Evolutionary conservation across 2,329 filamentous ascomycete genomes (phyloP).

Genomic region (Colletotrichum chrysophilum): DNA sequence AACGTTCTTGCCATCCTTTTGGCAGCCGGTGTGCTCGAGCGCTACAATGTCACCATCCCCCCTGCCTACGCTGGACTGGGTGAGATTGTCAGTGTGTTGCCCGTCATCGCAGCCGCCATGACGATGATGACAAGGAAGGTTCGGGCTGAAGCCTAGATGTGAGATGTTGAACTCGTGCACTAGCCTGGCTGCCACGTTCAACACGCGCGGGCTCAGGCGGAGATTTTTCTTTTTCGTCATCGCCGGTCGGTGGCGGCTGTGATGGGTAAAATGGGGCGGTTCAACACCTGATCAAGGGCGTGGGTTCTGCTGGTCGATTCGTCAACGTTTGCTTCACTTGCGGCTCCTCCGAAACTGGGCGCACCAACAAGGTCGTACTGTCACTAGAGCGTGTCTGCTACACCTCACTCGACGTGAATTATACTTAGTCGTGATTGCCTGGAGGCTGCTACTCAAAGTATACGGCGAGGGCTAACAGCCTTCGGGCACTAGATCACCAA

Average conservation of each 20-base stretch:
- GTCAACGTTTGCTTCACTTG: background rate
- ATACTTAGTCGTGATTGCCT: background rate
- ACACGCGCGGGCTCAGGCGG: background rate
- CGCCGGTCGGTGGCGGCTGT: background rate
- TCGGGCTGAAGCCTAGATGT: background rate
- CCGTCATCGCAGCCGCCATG: conserved; percentile 53
- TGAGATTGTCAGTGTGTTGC: conserved; percentile 69
- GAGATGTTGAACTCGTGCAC: background rate
- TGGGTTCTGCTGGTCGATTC: background rate
- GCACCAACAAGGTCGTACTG: background rate
- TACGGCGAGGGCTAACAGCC: background rate
- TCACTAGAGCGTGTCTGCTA: background rate
- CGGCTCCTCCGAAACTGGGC: background rate
- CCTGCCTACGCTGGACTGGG: conserved; percentile 62
- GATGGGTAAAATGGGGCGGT: background rate
- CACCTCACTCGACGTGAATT: background rate
- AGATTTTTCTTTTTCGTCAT: background rate
- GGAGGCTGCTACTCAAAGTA: background rate
- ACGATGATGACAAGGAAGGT: conserved; percentile 30
- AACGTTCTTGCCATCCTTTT: conserved; percentile 66
- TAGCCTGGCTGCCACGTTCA: conserved; percentile 1
- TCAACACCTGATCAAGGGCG: background rate
- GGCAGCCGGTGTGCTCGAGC: conserved; percentile 59
- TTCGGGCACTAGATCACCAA: background rate
- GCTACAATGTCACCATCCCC: conserved; percentile 54